Base-by-base conservation (phyloP, 1,284 basidiomycete genomes). In the Leucoagaricus sp. region DNA sequence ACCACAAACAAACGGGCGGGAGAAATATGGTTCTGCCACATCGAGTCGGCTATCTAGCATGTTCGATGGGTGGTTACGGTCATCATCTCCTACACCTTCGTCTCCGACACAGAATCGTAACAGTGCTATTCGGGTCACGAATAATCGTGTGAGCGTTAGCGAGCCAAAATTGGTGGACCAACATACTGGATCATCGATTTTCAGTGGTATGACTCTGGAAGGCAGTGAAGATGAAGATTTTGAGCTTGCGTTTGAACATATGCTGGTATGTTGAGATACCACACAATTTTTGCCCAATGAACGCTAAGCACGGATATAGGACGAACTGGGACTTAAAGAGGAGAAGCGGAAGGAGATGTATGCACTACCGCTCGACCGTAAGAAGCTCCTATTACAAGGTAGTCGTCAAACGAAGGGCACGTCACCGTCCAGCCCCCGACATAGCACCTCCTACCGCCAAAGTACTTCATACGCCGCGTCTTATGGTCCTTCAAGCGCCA, bases 261-360 rank as follows among this genome's bases (percentile, higher is more conserved):
- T 91, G 75, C 79, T 93, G 67, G 89, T 91, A 65, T 51, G 84
- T 73, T 19, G 8, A 3, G 28, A 29, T 40, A n/a, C n/a, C 28
- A 26, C 45, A 36, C 15, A 15, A 23, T 44, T 25, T 13, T 41
- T 13, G 51, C 46, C 2, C 15, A 9, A 19, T 50, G 21, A 23
- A 46, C 19, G 49, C 17, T 52, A 34, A 9, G 13, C 28, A 46
- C 25, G 36, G 12, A 40, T 33, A 15, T 51, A 69, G 90, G 82
- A 89, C 60, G 81, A 86, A n/a, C 67, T 93, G 21, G 91, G 85
- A 10, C 69, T 94, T 57, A 92, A 90, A 67, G 88, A 84, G 13
- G 78, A 83, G 1, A 84, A 84, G 62, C 81, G 90, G 44, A 75
- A 75, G 5, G 81, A 79, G 0, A 90, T 94, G 85, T 76, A 85